Conservation (phyloP, 2,329 filamentous ascomycete species). For the Periconia sp. region DNA sequence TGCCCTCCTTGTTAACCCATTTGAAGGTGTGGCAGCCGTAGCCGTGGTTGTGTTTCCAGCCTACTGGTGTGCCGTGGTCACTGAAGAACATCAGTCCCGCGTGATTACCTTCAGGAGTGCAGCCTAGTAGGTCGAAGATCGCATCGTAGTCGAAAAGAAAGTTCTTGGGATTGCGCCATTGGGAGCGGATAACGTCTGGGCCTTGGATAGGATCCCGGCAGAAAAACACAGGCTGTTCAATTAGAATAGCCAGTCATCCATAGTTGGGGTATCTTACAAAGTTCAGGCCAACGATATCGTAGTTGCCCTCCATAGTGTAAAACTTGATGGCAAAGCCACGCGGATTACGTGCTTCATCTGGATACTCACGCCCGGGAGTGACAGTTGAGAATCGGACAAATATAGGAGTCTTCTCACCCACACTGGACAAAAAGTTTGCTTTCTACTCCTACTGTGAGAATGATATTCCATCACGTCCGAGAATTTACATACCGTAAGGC, state of each 20-base stretch:
- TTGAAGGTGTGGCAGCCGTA: constrained; percentile 57
- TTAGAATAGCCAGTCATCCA: not conserved
- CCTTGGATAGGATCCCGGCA: constrained; percentile 74
- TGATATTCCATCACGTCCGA: not conserved
- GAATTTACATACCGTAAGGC: constrained; percentile 26
- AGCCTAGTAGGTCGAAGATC: constrained; percentile 62
- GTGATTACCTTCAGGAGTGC: constrained; percentile 57
- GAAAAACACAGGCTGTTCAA: constrained; percentile 66
- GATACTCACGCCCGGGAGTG: constrained; percentile 70
- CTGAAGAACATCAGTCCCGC: constrained; percentile 59
- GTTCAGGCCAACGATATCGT: constrained; percentile 73
- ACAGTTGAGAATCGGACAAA: constrained; percentile 74
- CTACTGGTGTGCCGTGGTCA: constrained; percentile 58
- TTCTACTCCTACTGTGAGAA: constrained; percentile 20
- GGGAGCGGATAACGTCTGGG: constrained; percentile 72
- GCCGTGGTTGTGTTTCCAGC: constrained; percentile 59
- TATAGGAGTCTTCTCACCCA: constrained; percentile 54
- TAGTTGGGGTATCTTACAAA: constrained; percentile 39
- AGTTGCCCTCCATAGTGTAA: constrained; percentile 73
- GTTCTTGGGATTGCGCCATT: constrained; percentile 72
- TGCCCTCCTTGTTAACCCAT: constrained; percentile 55
- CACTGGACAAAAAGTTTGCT: constrained; percentile 45
- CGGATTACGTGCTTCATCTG: constrained; percentile 72
- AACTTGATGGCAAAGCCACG: constrained; percentile 75
- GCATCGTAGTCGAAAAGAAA: constrained; percentile 65